phyloP scores from a whole-genome alignment of 768 basidiomycete genomes.

The Terana coerulea region DNA sequence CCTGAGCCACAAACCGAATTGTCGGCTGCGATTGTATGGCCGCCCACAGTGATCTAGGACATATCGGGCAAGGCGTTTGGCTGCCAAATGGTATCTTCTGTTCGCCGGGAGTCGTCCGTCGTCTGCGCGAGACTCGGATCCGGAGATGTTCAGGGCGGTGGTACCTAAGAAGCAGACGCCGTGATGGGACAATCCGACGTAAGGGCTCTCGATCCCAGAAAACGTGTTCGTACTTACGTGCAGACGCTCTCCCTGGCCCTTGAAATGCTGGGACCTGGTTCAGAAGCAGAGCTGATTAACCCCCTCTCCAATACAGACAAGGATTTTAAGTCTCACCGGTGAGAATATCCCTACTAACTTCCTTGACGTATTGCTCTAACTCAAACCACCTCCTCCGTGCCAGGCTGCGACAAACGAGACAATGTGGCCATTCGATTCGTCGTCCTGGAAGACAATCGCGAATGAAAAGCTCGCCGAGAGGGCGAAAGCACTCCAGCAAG shows the following conservation, averaged over 20 bases:
- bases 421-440: conserved; percentile 10
- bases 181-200: not conserved
- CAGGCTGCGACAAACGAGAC: not conserved
- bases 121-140: too few relatives aligned
- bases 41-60: too few relatives aligned
- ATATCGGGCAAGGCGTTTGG: too few relatives aligned
- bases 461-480: conserved; percentile 3
- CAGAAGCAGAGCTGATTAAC: not conserved
- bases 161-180: too few relatives aligned
- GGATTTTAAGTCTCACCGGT: not conserved
- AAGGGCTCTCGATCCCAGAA: not conserved
- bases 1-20: too few relatives aligned
- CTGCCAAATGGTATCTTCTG: too few relatives aligned
- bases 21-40: too few relatives aligned
- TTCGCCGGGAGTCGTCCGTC: too few relatives aligned
- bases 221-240: not conserved
- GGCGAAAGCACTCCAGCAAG: not conserved
- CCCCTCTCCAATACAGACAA: too few relatives aligned
- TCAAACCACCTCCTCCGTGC: too few relatives aligned
- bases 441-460: conserved; percentile 4
- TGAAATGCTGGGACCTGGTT: not conserved
- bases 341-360: not conserved
- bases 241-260: not conserved
- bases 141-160: too few relatives aligned
- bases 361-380: not conserved